Evolutionary conservation across 352 stramenopile species (phyloP).

Genomic region (Globisporangium acanthophoron): DNA sequence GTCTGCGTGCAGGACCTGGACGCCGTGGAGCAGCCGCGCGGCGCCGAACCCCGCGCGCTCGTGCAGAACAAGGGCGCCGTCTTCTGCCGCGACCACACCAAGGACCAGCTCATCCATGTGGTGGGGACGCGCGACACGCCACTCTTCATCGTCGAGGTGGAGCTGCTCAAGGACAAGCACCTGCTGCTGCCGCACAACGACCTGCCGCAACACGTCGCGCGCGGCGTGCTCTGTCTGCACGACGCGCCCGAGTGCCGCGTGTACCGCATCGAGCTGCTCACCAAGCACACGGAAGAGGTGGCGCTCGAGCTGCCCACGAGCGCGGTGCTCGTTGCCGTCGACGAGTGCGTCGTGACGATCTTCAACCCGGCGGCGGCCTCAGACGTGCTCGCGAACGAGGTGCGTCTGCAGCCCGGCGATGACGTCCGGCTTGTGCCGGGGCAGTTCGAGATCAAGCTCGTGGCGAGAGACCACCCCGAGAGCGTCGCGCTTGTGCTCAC

Average conservation of each 20-base stretch:
- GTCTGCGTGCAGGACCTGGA: slow-evolving; percentile 30
- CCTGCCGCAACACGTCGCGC: slow-evolving; percentile 18
- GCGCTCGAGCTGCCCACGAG: slow-evolving; percentile 24
- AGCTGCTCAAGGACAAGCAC: slow-evolving; percentile 36
- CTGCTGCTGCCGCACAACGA: slow-evolving; percentile 17
- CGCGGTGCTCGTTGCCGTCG: slow-evolving; percentile 26
- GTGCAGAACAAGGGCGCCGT: slow-evolving; percentile 27
- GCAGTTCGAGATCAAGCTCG: slow-evolving; percentile 1
- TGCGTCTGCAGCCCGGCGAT: slow-evolving; percentile 5
- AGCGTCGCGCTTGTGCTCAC: slow-evolving; percentile 5
- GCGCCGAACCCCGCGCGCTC: slow-evolving; percentile 16
- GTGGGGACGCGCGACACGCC: slow-evolving; percentile 22
- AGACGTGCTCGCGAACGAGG: slow-evolving; percentile 4
- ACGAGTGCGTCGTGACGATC: slow-evolving; percentile 22
- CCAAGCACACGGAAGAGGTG: slow-evolving; percentile 14
- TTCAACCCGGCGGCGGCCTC: background rate
- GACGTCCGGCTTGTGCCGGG: slow-evolving; percentile 2
- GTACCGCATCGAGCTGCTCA: slow-evolving; percentile 32
- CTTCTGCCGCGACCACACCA: slow-evolving; percentile 47
- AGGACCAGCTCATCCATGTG: slow-evolving; percentile 38
- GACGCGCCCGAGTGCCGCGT: slow-evolving; percentile 37
- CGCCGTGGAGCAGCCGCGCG: slow-evolving; percentile 24
- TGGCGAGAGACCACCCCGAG: slow-evolving; percentile 3
- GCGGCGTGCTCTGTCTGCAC: slow-evolving; percentile 25
- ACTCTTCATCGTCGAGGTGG: slow-evolving; percentile 46